These are phyloP conservation scores for Podila horticola DNA, from an alignment of 192 early-diverging fungal species.

Conservation along the genomic window DNA sequence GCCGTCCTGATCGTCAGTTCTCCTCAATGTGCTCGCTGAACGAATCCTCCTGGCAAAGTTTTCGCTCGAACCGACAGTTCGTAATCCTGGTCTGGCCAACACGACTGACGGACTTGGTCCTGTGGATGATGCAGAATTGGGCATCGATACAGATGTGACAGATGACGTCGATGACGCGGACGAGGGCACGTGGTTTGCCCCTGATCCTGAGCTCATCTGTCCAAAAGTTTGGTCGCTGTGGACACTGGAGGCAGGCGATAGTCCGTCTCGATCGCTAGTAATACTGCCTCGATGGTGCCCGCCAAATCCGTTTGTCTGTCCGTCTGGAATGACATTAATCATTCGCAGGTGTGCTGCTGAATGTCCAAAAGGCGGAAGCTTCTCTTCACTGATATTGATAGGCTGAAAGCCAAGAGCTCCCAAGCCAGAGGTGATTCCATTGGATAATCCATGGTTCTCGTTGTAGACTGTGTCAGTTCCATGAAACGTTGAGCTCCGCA, in stretches of 20 bases:
- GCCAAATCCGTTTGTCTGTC: background rate
- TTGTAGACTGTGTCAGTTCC: slow-evolving; percentile 23
- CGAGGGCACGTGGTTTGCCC: slow-evolving; percentile 7
- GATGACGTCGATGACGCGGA: slow-evolving; percentile 27
- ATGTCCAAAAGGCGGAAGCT: slow-evolving; percentile 45
- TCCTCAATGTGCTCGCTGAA: slow-evolving; percentile 58
- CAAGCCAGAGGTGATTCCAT: slow-evolving; percentile 6
- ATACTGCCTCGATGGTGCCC: slow-evolving; percentile 17
- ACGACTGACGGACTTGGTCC: slow-evolving; percentile 6
- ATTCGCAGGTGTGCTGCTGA: slow-evolving; percentile 38
- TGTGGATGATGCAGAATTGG: slow-evolving; percentile 22
- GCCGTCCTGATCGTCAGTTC: slow-evolving; percentile 53
- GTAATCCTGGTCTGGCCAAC: slow-evolving; percentile 30
- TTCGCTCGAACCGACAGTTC: slow-evolving; percentile 41
- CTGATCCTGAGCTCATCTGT: slow-evolving; percentile 3
- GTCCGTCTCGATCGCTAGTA: slow-evolving; percentile 26
- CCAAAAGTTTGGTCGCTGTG: slow-evolving; percentile 31
- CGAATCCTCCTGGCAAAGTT: slow-evolving; percentile 58
- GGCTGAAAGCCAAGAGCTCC: slow-evolving; percentile 30
- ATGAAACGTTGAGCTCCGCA: slow-evolving; percentile 50
- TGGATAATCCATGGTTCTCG: background rate
- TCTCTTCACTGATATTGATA: slow-evolving; percentile 50
- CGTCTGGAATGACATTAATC: slow-evolving; percentile 31
- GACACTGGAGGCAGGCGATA: slow-evolving; percentile 34
- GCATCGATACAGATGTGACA: slow-evolving; percentile 7